Percentiles rank a stretch among this genome's conserved stretches.
Evolutionary conservation across 139 green algal species (phyloP).

Genomic region (Axilococcus clingmanii): DNA sequence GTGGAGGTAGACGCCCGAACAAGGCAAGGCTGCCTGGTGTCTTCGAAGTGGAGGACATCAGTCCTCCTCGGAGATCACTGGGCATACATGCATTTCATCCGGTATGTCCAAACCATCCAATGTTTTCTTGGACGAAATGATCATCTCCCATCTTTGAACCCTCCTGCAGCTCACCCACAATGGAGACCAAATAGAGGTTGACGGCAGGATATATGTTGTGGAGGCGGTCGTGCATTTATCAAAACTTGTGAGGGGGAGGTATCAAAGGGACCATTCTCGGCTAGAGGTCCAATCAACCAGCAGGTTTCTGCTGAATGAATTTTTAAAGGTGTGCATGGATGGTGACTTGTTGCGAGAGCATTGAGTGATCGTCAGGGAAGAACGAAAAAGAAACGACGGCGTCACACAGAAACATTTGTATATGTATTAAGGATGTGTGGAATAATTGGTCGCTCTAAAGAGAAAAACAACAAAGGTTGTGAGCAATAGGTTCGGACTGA

Average conservation of each 20-base stretch:
- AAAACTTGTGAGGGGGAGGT: slow-evolving; percentile 37
- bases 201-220: slow-evolving; percentile 20
- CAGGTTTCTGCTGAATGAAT: slow-evolving; percentile 17
- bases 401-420: too few relatives aligned
- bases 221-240: slow-evolving; percentile 21
- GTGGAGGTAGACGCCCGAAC: too few relatives aligned
- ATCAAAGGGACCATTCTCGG: slow-evolving; percentile 28
- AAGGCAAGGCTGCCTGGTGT: not conserved
- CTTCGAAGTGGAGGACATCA: slow-evolving; percentile 31
- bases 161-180: slow-evolving; percentile 37
- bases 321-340: too few relatives aligned
- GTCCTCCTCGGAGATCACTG: slow-evolving; percentile 21
- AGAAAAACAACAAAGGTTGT: too few relatives aligned
- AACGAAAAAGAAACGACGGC: too few relatives aligned
- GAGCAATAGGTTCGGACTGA: too few relatives aligned
- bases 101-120: slow-evolving; percentile 6
- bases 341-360: too few relatives aligned
- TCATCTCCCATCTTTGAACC: not conserved
- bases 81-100: slow-evolving; percentile 31
- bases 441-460: too few relatives aligned
- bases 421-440: too few relatives aligned
- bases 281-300: slow-evolving; percentile 28
- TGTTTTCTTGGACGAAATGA: not conserved
- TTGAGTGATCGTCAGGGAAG: too few relatives aligned
- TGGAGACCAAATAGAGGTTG: slow-evolving; percentile 42